Conservation (phyloP, 1,284 basidiomycete species). For the Pascua guehoae region DNA sequence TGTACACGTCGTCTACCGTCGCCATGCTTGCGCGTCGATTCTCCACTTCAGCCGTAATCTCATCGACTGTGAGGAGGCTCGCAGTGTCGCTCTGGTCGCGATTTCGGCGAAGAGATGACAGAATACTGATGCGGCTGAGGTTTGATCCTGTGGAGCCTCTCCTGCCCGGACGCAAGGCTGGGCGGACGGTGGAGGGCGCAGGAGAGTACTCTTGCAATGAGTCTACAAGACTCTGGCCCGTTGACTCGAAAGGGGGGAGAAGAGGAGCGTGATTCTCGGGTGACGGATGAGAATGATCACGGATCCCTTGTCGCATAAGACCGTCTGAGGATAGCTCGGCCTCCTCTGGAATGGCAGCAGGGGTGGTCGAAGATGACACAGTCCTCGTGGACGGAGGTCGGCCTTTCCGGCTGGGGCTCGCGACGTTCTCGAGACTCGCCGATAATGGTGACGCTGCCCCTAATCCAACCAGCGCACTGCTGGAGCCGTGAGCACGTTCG, state of each 20-base stretch:
- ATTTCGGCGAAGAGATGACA: slow-evolving; percentile 71
- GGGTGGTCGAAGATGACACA: slow-evolving; percentile 18
- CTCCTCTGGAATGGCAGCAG: slow-evolving; percentile 42
- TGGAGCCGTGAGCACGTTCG: slow-evolving; percentile 5
- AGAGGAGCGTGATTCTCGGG: slow-evolving; percentile 53
- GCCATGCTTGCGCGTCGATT: slow-evolving; percentile 62
- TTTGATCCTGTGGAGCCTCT: slow-evolving; percentile 54
- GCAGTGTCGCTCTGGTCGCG: slow-evolving; percentile 82
- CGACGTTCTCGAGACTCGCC: slow-evolving; percentile 6
- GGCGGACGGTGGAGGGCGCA: slow-evolving; percentile 27
- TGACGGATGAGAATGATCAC: not conserved
- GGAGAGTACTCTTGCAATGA: slow-evolving; percentile 58
- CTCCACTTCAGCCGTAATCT: slow-evolving; percentile 96
- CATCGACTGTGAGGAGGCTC: slow-evolving; percentile 90
- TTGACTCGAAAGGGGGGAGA: slow-evolving; percentile 74
- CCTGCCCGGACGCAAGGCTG: slow-evolving; percentile 51
- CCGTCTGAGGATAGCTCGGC: slow-evolving; percentile 13
- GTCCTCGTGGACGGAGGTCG: slow-evolving; percentile 25
- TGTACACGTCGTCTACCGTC: slow-evolving; percentile 28
- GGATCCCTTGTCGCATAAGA: not conserved
- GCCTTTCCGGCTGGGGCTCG: slow-evolving; percentile 20
- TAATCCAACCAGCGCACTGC: not conserved
- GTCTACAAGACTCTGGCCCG: slow-evolving; percentile 71
- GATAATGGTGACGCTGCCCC: slow-evolving; percentile 4
- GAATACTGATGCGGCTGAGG: slow-evolving; percentile 65